Evolutionary conservation across 192 early-diverging fungal species (phyloP).

Genomic region (Coemansia sp.): DNA sequence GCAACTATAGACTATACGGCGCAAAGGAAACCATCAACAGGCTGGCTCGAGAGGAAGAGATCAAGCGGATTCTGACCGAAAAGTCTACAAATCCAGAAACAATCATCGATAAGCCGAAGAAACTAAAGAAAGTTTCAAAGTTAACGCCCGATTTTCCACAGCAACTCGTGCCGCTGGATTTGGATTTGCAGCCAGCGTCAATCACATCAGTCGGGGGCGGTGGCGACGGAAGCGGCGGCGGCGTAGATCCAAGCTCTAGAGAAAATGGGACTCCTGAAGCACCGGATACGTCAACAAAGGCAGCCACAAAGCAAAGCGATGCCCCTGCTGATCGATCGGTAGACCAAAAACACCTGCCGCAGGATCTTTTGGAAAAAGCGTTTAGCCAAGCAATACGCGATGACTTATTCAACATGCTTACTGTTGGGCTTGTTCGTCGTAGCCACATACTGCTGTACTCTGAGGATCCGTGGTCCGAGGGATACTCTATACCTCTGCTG

Average conservation of each 20-base stretch:
- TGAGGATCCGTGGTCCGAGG: constrained; percentile 55
- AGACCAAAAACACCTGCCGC: neutral
- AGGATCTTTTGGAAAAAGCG: constrained; percentile 2
- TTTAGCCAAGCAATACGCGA: constrained; percentile 30
- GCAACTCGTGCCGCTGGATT: constrained; percentile 32
- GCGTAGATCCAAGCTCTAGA: neutral
- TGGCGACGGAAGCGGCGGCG: neutral
- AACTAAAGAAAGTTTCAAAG: neutral
- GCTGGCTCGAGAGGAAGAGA: constrained; percentile 17
- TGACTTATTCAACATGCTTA: constrained; percentile 38
- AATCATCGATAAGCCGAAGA: neutral
- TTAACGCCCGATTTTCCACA: constrained; percentile 32
- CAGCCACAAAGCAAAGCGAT: neutral
- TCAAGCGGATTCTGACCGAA: constrained; percentile 25
- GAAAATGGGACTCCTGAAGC: neutral
- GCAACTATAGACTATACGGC: constrained; percentile 13
- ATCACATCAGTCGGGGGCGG: constrained; percentile 5
- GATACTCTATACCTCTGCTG: constrained; percentile 41
- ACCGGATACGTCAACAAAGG: neutral
- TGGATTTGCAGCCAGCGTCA: constrained; percentile 9
- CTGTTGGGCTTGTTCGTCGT: constrained; percentile 33
- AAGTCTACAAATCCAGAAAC: neutral
- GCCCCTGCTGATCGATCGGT: neutral
- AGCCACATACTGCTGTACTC: constrained; percentile 50
- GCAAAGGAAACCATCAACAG: constrained; percentile 24